These are phyloP conservation scores for Myotisia sp. DNA, from an alignment of 2,329 filamentous ascomycete species.

Conservation along the genomic window DNA sequence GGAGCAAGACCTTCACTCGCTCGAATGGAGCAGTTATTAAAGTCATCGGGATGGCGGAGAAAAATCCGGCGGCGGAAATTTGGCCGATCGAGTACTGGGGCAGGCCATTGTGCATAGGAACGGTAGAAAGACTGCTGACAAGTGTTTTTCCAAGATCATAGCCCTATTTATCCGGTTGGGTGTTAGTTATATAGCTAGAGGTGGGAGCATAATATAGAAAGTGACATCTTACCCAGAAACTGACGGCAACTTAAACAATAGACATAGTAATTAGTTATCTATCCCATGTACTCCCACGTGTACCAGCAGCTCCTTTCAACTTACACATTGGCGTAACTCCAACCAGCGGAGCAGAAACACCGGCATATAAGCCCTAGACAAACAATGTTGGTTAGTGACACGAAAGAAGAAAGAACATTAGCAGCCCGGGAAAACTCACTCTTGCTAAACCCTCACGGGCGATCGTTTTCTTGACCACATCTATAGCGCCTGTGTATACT, in stretches of 20 bases:
- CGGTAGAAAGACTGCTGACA: slow-evolving; percentile 53
- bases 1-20: slow-evolving; percentile 94
- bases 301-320: no score
- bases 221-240: slow-evolving; percentile 43
- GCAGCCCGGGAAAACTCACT: slow-evolving; percentile 23
- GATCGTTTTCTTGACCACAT: slow-evolving; percentile 79
- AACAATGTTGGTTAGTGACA: background rate
- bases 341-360: slow-evolving; percentile 83
- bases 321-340: slow-evolving; percentile 98
- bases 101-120: slow-evolving; percentile 45
- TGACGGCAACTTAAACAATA: slow-evolving; percentile 42
- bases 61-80: slow-evolving; percentile 84
- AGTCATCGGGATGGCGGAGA: slow-evolving; percentile 95
- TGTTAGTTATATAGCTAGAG: slow-evolving; percentile 1
- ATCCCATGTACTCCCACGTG: no score
- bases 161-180: slow-evolving; percentile 50
- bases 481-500: slow-evolving; percentile 76
- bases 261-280: no score
- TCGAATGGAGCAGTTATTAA: slow-evolving; percentile 97
- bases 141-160: slow-evolving; percentile 92
- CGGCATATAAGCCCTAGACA: slow-evolving; percentile 74
- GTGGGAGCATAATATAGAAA: background rate
- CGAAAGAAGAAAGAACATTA: background rate
- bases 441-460: slow-evolving; percentile 65
- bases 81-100: slow-evolving; percentile 67